Evolutionary conservation across 805 yeast genomes (phyloP).

Genomic region (Saccharomycopsis malanga): DNA sequence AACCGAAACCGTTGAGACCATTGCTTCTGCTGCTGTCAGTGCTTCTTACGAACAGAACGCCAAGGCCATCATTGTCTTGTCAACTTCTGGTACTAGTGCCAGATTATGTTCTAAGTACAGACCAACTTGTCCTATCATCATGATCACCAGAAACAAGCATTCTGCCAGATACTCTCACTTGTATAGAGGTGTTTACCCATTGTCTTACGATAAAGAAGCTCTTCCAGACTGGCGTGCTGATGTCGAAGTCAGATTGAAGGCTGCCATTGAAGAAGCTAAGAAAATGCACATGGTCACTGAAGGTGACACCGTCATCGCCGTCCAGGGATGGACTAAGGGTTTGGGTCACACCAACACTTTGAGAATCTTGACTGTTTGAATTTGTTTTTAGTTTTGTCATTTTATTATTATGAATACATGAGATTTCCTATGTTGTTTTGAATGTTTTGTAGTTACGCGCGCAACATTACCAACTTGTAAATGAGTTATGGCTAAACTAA

Average conservation of each 20-base stretch:
- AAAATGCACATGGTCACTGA: conserved; percentile 75
- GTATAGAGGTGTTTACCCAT: conserved; percentile 98
- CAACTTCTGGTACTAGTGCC: conserved; percentile 92
- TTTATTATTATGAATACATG: no score
- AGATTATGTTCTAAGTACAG: conserved; percentile 96
- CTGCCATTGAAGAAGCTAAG: conserved; percentile 87
- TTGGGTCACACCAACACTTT: conserved; percentile 98
- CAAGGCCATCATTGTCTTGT: conserved; percentile 91
- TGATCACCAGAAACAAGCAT: conserved; percentile 93
- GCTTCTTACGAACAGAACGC: conserved; percentile 96
- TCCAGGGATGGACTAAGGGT: conserved; percentile 99
- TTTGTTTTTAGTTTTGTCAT: no score
- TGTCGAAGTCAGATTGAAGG: conserved; percentile 88
- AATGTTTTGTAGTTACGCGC: no score
- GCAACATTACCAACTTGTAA: no score
- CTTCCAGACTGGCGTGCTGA: conserved; percentile 88
- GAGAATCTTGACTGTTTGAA: conserved; percentile 76
- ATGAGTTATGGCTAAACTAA: no score
- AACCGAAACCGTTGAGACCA: conserved; percentile 89
- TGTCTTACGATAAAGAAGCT: conserved; percentile 59
- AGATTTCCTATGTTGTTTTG: no score
- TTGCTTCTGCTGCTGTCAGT: conserved; percentile 94
- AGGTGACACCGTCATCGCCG: conserved; percentile 87
- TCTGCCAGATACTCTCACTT: conserved; percentile 95
- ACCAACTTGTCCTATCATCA: conserved; percentile 94